These are phyloP conservation scores for Scutellaria minor DNA, from an alignment of 257 asterid species.

Conservation along the genomic window DNA sequence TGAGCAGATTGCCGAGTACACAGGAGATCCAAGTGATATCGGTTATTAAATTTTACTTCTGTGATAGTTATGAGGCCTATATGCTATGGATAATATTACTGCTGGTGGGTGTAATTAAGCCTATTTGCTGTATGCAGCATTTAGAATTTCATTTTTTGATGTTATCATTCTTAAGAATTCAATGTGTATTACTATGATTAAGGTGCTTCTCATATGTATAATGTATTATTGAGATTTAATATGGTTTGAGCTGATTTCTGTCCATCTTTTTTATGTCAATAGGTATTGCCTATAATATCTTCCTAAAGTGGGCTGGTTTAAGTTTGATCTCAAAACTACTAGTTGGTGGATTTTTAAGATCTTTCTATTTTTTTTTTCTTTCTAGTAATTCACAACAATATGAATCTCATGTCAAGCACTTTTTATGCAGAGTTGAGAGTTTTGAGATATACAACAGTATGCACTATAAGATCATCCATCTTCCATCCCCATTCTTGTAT, in stretches of 20 bases:
- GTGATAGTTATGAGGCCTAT: not conserved
- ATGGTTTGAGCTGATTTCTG: not conserved
- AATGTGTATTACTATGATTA: not conserved
- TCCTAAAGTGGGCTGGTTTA: not conserved
- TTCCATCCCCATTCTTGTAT: slow-evolving; percentile 7
- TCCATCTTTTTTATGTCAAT: not conserved
- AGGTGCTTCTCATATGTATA: not conserved
- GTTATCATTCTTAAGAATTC: slow-evolving; percentile 14
- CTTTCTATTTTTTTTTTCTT: not conserved
- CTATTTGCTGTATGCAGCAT: slow-evolving; percentile 1
- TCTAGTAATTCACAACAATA: slow-evolving; percentile 10
- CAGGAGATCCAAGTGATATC: slow-evolving; percentile 83
- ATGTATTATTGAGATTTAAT: slow-evolving; percentile 12
- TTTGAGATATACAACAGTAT: too few species aligned
- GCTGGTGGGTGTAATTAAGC: slow-evolving; percentile 26
- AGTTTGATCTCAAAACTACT: not conserved
- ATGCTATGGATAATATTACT: not conserved
- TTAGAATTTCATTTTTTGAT: not conserved
- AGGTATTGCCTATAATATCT: not conserved
- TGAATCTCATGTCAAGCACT: slow-evolving; percentile 29
- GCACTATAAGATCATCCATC: slow-evolving; percentile 6
- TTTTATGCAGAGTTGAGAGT: slow-evolving; percentile 58
- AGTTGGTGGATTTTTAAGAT: slow-evolving; percentile 19
- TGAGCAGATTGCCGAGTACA: slow-evolving; percentile 89
- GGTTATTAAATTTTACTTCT: slow-evolving; percentile 53